Evolutionary conservation across 2,329 filamentous ascomycete genomes (phyloP).

Genomic region (Zymoseptoria pseudotritici): DNA sequence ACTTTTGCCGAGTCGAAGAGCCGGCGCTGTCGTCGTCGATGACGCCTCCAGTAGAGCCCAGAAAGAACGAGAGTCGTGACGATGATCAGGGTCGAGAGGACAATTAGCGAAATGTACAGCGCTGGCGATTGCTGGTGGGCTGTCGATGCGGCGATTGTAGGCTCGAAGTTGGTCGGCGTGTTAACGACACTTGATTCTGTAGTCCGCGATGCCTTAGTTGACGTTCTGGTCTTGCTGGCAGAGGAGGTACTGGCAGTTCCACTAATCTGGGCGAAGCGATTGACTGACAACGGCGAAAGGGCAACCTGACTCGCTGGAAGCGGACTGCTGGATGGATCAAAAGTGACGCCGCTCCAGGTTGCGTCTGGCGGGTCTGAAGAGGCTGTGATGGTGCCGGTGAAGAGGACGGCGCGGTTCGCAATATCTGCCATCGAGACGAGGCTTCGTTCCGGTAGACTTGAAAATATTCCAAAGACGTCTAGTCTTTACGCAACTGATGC

Average conservation of each 20-base stretch:
- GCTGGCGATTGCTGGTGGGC: background rate
- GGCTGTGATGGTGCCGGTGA: background rate
- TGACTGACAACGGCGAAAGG: background rate
- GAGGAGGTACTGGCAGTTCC: background rate
- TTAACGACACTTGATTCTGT: background rate
- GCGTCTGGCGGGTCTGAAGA: background rate
- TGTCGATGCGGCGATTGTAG: background rate
- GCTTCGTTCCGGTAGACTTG: background rate
- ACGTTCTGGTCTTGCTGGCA: background rate
- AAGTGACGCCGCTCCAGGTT: background rate
- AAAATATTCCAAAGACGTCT: background rate
- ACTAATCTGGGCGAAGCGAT: background rate
- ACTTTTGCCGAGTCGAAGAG: no score
- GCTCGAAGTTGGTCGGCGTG: background rate
- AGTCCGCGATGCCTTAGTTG: background rate
- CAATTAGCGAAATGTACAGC: constrained; percentile 4
- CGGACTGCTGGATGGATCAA: background rate
- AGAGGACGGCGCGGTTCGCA: background rate
- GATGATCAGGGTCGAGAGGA: constrained; percentile 6
- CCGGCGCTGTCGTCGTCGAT: background rate
- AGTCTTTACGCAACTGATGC: background rate
- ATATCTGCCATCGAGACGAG: background rate
- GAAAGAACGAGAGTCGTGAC: constrained; percentile 2
- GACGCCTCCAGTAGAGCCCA: constrained; percentile 4
- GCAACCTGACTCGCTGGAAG: background rate